Conservation (phyloP, 345 rosid species). For the Kandelia obovata region DNA sequence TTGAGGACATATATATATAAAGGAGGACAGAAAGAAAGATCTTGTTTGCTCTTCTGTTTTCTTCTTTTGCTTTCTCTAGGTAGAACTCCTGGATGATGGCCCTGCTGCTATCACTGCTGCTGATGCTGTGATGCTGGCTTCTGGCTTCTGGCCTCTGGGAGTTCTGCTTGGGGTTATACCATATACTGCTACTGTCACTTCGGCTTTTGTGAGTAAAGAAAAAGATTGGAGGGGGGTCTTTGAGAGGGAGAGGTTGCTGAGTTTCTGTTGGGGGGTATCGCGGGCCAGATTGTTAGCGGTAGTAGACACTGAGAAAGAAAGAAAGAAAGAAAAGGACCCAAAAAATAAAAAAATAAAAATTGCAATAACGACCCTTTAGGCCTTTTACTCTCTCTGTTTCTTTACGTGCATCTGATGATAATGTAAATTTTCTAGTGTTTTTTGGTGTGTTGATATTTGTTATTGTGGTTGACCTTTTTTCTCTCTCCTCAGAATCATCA, state of each 20-base stretch:
- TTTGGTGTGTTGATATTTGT: neutral
- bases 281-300: neutral
- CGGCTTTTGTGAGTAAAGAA: conserved; percentile 31
- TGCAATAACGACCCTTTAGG: conserved; percentile 14
- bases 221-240: conserved; percentile 5
- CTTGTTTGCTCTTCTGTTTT: conserved; percentile 17
- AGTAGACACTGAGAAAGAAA: neutral
- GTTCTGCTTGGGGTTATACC: neutral
- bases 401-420: neutral
- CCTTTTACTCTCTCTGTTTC: neutral
- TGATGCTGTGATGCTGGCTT: neutral
- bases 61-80: conserved; percentile 2
- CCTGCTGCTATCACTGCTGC: conserved; percentile 15
- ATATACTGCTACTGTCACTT: conserved; percentile 33
- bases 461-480: neutral
- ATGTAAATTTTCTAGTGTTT: neutral
- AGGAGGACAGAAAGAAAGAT: conserved; percentile 28
- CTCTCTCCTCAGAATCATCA: neutral
- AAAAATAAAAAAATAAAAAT: neutral
- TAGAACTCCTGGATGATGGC: conserved; percentile 1
- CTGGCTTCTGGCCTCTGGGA: neutral
- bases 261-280: neutral
- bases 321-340: too few relatives aligned
- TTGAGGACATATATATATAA: neutral
- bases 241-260: conserved; percentile 32